Percentiles rank a stretch among this genome's conserved stretches.
These are phyloP conservation scores for Grosmannia clavigera DNA, from an alignment of 2,329 filamentous ascomycete species.

Conservation along the genomic window DNA sequence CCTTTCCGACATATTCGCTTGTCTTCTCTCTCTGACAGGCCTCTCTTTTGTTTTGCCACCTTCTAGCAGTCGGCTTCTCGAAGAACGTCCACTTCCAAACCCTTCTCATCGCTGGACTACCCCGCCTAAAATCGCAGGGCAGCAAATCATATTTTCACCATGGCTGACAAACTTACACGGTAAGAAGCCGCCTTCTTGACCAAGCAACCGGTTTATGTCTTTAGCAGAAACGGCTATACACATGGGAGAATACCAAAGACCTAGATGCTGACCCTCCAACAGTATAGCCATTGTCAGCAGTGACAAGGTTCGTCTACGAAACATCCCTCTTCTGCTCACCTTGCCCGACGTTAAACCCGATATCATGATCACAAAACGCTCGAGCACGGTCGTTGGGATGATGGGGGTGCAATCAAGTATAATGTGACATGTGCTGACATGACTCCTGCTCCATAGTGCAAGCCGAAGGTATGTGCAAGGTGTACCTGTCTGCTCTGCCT, in stretches of 20 bases:
- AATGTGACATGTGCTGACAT: constrained; percentile 19
- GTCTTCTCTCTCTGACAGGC: neutral
- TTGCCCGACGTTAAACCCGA: neutral
- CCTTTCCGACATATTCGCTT: neutral
- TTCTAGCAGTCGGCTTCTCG: neutral
- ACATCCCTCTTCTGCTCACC: neutral
- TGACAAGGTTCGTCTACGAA: constrained; percentile 64
- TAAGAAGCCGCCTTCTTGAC: constrained; percentile 33
- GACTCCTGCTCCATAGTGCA: constrained; percentile 49
- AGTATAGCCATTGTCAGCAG: constrained; percentile 98
- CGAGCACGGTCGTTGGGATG: neutral
- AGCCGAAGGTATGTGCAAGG: constrained; percentile 56
- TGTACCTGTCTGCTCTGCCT: no score
- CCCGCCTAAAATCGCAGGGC: constrained; percentile 6
- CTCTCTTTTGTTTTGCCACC: neutral
- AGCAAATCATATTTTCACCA: constrained; percentile 1
- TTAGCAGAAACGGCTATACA: neutral
- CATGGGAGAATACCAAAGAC: neutral
- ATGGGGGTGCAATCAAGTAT: neutral
- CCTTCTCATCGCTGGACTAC: constrained; percentile 1
- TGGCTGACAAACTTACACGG: constrained; percentile 56
- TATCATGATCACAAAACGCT: neutral
- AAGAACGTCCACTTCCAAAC: neutral
- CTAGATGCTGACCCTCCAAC: constrained; percentile 16
- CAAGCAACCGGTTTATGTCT: no score